Evolutionary conservation across 2,329 filamentous ascomycete genomes (phyloP), one percentile per base, ranked within the genome.

Genomic region (Dactylellina drechsleri): DNA sequence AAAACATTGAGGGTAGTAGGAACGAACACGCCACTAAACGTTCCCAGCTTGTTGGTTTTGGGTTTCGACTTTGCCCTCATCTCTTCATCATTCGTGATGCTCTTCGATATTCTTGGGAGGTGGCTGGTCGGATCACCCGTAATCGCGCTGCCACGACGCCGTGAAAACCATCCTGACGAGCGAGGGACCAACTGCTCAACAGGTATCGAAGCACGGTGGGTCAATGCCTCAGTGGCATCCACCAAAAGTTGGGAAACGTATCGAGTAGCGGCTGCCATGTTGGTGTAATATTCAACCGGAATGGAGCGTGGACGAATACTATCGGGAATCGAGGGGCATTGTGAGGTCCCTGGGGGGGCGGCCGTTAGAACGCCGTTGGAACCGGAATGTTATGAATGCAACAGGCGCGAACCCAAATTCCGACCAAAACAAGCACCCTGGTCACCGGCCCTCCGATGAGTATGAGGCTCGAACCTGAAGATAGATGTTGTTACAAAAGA

Each of bases 1-100:
- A 96, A 83, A 49, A 96, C 92, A 81, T 95, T 96, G 78, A 96
- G 84, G 76, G 90, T 93, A n/a, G 92, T 92, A 0, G 92, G 92
- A 15, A 96, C 91, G 81, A 93, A 96, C 56, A 96, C 77, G 6
- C 91, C 91, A 2, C 89, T 91, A 77, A 92, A 88, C 7, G 88
- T 89, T 43, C 91, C 91, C 68, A 96, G 85, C 83, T 95, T 95
- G 78, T 86, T 78, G 43, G 74, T 28, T 45, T 78, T 79, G 1
- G 65, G 41, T 18, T 66, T 71, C 58, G 23, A 28, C 40, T 76
- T 76, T 15, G 66, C 59, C 31, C 72, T 54, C 31, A 50, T 61
- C 60, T 76, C 66, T 36, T 78, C 78, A 10, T 72, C 66, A 4
- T 74, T 60, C 4, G 72, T 77, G 23, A 79, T 71, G 26, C 71